Base-by-base conservation (phyloP, 225 moss, liverwort and hornwort species). In the Pleurozium schreberi region DNA sequence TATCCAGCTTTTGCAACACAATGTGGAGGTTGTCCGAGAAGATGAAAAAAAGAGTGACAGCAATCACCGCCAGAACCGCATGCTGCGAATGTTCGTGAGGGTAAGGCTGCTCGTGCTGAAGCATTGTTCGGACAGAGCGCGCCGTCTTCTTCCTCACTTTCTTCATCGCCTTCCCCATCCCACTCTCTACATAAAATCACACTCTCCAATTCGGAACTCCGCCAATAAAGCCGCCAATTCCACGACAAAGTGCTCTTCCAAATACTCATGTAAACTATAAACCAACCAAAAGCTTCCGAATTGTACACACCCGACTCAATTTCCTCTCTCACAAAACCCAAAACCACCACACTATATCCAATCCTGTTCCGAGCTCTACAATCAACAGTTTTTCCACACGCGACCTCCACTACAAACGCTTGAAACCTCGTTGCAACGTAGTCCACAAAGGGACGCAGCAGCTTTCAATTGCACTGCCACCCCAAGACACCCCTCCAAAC, bases 81-180 rank as follows among this genome's bases (percentile, higher is more conserved):
- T 99, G 99, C 90, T 96, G 99, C 53, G 99, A 99, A 88, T 99
- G 99, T 80, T 97, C 97, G 28, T 99, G 99, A 75, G 99, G 99
- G 90, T 99, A 99, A 59, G 96, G 97, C 59, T 95, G 92, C 70
- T 96, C 92, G 18, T 94, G 95, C 82, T 95, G 92, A 43, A 97
- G 89, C 85, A 99, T 92, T 85, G 96, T 96, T 81, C 95, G 93
- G 89, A 97, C 93, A 10, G 92, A 95, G 80, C 91, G 90, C 79
- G 84, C 91, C 81, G 94, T 92, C 88, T 80, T 81, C 90, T 92
- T 95, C 89, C 91, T 81, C 87, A 93, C 91, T 81, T 81, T 92
- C 86, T 95, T 95, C 94, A 94, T 94, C 61, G 81, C 8, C 87
- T 88, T 90, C 81, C 93, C 92, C 91, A 90, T 89, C 80, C 11